These are phyloP conservation scores for Thelephora ganbajun DNA, from an alignment of 768 basidiomycete species.

Conservation along the genomic window DNA sequence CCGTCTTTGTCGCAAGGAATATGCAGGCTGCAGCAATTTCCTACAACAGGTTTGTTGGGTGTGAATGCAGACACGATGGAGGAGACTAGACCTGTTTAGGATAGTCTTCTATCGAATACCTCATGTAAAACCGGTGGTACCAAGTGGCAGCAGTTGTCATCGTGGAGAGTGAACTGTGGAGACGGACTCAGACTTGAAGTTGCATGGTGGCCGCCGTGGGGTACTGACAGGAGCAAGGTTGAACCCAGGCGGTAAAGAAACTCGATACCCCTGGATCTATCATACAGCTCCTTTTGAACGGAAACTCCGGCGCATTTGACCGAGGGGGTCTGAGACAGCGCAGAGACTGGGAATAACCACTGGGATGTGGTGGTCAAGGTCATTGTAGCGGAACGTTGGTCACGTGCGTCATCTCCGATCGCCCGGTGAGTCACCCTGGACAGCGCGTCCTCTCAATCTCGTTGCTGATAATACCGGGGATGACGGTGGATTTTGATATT, in stretches of 20 bases:
- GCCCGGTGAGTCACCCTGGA: background rate
- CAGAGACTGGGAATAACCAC: conserved; percentile 58
- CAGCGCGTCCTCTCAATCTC: background rate
- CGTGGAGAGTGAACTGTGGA: conserved; percentile 57
- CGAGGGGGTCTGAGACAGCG: conserved; percentile 47
- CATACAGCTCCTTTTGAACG: conserved; percentile 58
- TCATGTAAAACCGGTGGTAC: conserved; percentile 89
- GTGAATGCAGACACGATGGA: background rate
- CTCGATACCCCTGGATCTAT: conserved; percentile 70
- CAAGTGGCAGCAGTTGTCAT: conserved; percentile 81
- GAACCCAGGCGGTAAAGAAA: conserved; percentile 75
- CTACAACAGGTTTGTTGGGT: conserved; percentile 23
- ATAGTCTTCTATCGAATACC: conserved; percentile 71
- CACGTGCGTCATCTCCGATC: background rate
- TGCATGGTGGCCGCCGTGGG: conserved; percentile 3
- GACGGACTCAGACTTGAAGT: conserved; percentile 7
- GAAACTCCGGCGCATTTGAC: conserved; percentile 27
- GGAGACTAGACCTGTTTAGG: conserved; percentile 48
- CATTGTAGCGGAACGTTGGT: background rate
- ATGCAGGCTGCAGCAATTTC: conserved; percentile 78
- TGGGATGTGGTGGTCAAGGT: conserved; percentile 27
- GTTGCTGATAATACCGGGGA: background rate
- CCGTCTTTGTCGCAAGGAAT: conserved; percentile 84
- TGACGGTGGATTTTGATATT: conserved; percentile 25
- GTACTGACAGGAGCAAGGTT: conserved; percentile 59